Evolutionary conservation across 2,329 filamentous ascomycete genomes (phyloP), one percentile per base, ranked within the genome.

Genomic region (Coccinonectria pachysandricola): DNA sequence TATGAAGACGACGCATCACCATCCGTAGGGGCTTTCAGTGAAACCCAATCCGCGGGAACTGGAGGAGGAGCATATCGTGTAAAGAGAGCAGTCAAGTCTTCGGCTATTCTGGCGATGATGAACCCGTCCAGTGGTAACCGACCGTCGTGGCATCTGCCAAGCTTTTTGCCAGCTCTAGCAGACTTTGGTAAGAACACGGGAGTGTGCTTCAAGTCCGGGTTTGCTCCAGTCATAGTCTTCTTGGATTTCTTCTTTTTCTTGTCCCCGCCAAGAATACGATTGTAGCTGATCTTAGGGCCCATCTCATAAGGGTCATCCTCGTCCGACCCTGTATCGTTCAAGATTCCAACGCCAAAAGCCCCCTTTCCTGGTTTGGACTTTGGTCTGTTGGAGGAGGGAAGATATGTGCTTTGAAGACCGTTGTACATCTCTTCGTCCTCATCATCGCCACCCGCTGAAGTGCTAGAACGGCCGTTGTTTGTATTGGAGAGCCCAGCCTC

Each of bases 241-340:
- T 65, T 64, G 21, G 71, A 73, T 46, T 79, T 80, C 49, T 83
- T 81, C 50, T 84, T 87, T 51, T 79, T 80, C 53, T 83, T 93
- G 36, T 87, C 79, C 0, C 78, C 80, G 11, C 84, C 86, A 33
- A 95, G 73, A 5, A 79, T 68, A 20, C 77, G 73, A 43, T 83
- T 93, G 54, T 93, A 94, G 8, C 79, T 84, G 50, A 95, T 92
- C 40, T 76, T 79, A 0, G 91, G 91, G 0, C 88, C 88, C 27
- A 96, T 78, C 31, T 88, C 82, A 49, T 94, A 96, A 0, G 85
- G 82, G 45, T 95, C 87, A 44, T 96, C 91, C 23, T 95, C 87
- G 40, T 96, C 91, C 4, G 88, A 95, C 8, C 86, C 87, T 12
- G 79, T 91, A 40, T 95, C 88, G 44, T 96, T 95, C 23, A 96